These are phyloP conservation scores for Dothideomycetidae sp. DNA, from an alignment of 2,329 filamentous ascomycete genomes.

Conservation along the genomic window DNA sequence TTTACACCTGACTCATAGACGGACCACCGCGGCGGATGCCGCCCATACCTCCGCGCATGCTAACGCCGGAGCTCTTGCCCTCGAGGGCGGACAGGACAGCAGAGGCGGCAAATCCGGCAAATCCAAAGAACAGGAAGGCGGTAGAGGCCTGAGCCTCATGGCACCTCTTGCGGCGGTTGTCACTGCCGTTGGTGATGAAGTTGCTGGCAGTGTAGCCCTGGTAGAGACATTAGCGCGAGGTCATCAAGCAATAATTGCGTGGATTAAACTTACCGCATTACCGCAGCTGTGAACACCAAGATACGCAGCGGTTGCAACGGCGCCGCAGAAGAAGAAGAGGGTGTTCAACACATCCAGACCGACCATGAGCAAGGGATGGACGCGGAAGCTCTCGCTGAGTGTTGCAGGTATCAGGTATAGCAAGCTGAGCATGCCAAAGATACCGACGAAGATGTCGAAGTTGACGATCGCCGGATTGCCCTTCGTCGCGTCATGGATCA, in stretches of 20 bases:
- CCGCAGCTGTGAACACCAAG: conserved; percentile 55
- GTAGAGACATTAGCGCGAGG: conserved; percentile 9
- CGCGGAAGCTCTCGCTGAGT: conserved; percentile 39
- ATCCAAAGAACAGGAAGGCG: conserved; percentile 70
- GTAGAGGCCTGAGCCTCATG: conserved; percentile 59
- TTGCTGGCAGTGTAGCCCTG: conserved; percentile 26
- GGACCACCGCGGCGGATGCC: conserved; percentile 32
- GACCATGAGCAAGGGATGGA: conserved; percentile 39
- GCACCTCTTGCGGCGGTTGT: conserved; percentile 49
- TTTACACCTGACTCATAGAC: conserved; percentile 44
- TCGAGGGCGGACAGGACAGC: conserved; percentile 42
- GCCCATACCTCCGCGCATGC: conserved; percentile 32
- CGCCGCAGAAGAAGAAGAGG: conserved; percentile 57
- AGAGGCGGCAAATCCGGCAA: conserved; percentile 42
- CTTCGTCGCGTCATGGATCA: conserved; percentile 38
- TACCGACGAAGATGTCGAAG: conserved; percentile 55
- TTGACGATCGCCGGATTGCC: conserved; percentile 44
- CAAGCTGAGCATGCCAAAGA: conserved; percentile 50
- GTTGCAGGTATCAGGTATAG: conserved; percentile 47
- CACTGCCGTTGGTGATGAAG: conserved; percentile 33
- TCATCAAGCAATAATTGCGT: conserved; percentile 4
- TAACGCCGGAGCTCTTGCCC: conserved; percentile 35
- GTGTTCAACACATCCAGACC: conserved; percentile 44
- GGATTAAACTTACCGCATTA: conserved; percentile 34
- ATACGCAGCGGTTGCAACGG: conserved; percentile 55